Percentiles rank a stretch among this genome's conserved stretches.
Evolutionary conservation across 202 grass and related monocot genomes (phyloP).

Genomic region (Hordeum pubiflorum): DNA sequence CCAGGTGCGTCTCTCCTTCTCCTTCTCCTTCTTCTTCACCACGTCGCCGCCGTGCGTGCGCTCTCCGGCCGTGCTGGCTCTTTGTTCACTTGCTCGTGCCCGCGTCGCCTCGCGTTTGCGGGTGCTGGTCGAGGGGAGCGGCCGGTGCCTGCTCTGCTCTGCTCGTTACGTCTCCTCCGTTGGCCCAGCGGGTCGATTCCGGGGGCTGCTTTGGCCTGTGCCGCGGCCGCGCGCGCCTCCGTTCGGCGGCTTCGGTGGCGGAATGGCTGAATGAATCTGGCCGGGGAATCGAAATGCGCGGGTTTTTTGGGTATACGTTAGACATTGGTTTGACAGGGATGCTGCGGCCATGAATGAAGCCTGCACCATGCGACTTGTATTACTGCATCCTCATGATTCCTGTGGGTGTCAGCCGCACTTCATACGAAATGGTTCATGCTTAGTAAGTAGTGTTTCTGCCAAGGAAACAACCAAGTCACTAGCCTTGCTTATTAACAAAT

Average conservation of each 20-base stretch:
- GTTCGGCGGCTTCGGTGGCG: too few species aligned
- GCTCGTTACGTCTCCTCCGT: neutral
- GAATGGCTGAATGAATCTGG: neutral
- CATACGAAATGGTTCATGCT: neutral
- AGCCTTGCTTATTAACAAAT: neutral
- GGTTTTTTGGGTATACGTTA: too few species aligned
- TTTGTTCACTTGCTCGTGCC: neutral
- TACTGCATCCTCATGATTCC: neutral
- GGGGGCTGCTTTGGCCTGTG: too few species aligned
- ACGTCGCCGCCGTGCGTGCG: neutral
- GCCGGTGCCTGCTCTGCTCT: too few species aligned
- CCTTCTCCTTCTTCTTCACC: too few species aligned
- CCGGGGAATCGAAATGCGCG: too few species aligned
- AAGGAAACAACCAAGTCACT: neutral
- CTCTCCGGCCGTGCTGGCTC: neutral
- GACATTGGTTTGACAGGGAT: neutral
- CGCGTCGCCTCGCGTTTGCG: too few species aligned
- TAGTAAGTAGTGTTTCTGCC: too few species aligned
- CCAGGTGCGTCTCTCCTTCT: neutral
- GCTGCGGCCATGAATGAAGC: too few species aligned
- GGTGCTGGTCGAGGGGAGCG: too few species aligned
- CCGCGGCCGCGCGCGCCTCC: too few species aligned
- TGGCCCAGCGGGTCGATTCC: too few species aligned
- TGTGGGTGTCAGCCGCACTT: neutral
- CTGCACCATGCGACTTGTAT: neutral